Evolutionary conservation across 83 land plant genomes (phyloP).

Genomic region (Picea engelmannii): DNA sequence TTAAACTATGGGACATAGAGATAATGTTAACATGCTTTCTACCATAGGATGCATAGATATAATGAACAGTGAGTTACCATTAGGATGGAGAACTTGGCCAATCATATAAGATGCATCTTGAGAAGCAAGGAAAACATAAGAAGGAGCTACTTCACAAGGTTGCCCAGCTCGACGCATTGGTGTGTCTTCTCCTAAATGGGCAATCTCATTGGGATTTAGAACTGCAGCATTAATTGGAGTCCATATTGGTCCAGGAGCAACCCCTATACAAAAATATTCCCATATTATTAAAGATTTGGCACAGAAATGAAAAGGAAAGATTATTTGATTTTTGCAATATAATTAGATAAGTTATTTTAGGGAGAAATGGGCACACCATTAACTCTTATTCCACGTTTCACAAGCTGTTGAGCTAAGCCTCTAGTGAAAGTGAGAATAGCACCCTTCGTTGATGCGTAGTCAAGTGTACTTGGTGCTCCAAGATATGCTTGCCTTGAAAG

Average conservation of each 20-base stretch:
- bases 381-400: conserved; percentile 4
- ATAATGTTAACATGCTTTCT: too few relatives aligned
- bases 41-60: too few relatives aligned
- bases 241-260: conserved; percentile 14
- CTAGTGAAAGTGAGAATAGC: conserved; percentile 9
- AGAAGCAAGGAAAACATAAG: conserved; percentile 84
- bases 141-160: conserved; percentile 78
- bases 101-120: conserved; percentile 74
- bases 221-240: neutral
- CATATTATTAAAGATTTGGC: neutral
- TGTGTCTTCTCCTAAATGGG: conserved; percentile 53
- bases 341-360: neutral
- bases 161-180: conserved; percentile 85
- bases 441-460: conserved; percentile 13
- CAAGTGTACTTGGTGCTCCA: neutral
- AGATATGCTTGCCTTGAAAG: conserved; percentile 12
- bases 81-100: conserved; percentile 91
- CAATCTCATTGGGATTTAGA: neutral
- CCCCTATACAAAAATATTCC: neutral
- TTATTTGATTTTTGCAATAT: neutral
- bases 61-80: conserved; percentile 48
- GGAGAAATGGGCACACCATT: neutral
- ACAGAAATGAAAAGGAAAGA: neutral
- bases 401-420: neutral
- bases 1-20: too few relatives aligned